Evolutionary conservation across 2,329 filamentous ascomycete genomes (phyloP).

Genomic region (Fonsecaea multimorphosa): DNA sequence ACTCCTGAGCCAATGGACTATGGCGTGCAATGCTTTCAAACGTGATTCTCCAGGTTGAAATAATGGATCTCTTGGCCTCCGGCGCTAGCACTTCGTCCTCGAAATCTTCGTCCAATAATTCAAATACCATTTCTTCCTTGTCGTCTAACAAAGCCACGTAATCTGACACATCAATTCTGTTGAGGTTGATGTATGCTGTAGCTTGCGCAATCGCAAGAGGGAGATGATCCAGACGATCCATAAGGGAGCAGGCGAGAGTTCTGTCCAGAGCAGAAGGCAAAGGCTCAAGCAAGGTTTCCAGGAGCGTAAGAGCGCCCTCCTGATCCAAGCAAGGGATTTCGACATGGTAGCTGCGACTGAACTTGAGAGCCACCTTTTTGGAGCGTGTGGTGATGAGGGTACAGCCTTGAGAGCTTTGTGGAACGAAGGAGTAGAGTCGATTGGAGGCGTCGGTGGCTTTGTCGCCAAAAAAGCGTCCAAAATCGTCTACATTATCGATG

Average conservation of each 20-base stretch:
- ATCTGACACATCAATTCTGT: slow-evolving; percentile 6
- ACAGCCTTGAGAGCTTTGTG: slow-evolving; percentile 29
- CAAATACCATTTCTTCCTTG: slow-evolving; percentile 38
- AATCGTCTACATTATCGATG: slow-evolving; percentile 36
- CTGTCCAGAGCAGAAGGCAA: slow-evolving; percentile 29
- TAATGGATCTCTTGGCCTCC: slow-evolving; percentile 44
- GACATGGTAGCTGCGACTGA: not conserved
- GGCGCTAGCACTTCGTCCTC: slow-evolving; percentile 43
- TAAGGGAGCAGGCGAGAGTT: slow-evolving; percentile 20
- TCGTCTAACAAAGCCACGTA: slow-evolving; percentile 38
- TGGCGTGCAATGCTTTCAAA: slow-evolving; percentile 44
- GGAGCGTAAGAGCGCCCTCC: slow-evolving; percentile 12
- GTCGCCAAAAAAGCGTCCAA: slow-evolving; percentile 9
- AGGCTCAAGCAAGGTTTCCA: slow-evolving; percentile 36
- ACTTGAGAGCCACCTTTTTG: not conserved
- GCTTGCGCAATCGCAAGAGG: slow-evolving; percentile 45
- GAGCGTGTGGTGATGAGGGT: slow-evolving; percentile 26
- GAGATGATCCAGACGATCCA: slow-evolving; percentile 40
- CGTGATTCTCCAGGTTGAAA: slow-evolving; percentile 48
- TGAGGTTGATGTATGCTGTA: slow-evolving; percentile 43
- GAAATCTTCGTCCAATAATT: slow-evolving; percentile 44
- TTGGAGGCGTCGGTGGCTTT: not conserved
- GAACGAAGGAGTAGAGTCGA: slow-evolving; percentile 19
- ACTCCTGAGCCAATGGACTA: slow-evolving; percentile 33
- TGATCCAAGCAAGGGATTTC: not conserved